Evolutionary conservation across 2,329 filamentous ascomycete species (phyloP).

Genomic region (Fusarium mexicanum): DNA sequence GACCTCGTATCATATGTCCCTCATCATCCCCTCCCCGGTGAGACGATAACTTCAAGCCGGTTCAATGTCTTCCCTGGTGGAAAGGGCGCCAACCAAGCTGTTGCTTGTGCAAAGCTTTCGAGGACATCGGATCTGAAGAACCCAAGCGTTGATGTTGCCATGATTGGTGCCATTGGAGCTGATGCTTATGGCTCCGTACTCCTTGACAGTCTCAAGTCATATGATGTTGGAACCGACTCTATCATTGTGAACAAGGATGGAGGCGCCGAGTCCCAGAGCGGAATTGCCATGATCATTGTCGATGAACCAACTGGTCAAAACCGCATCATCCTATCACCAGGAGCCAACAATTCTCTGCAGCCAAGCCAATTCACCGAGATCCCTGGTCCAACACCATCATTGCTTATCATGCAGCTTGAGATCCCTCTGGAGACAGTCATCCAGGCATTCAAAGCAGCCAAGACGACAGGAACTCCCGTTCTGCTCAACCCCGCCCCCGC

Average conservation of each 20-base stretch:
- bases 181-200: conserved; percentile 72
- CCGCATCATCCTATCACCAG: conserved; percentile 77
- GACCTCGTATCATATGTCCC: conserved; percentile 93
- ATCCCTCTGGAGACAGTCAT: conserved; percentile 74
- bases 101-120: conserved; percentile 85
- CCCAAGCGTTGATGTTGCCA: conserved; percentile 61
- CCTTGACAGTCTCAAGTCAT: conserved; percentile 63
- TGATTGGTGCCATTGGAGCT: conserved; percentile 79
- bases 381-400: conserved; percentile 58
- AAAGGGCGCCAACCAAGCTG: conserved; percentile 95
- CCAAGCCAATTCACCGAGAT: conserved; percentile 49
- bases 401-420: conserved; percentile 81
- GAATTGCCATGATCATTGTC: conserved; percentile 79
- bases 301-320: conserved; percentile 80
- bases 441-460: conserved; percentile 64
- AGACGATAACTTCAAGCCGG: conserved; percentile 82
- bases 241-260: conserved; percentile 54
- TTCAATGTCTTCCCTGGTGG: conserved; percentile 87
- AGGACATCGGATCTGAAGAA: conserved; percentile 55
- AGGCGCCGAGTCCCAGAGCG: conserved; percentile 60
- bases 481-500: conserved; percentile 90
- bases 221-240: conserved; percentile 69
- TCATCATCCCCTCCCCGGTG: conserved; percentile 83
- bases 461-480: conserved; percentile 63
- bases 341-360: conserved; percentile 69